A percentile compares a stretch with the other conserved stretches of the same genome.
phyloP scores from a whole-genome alignment of 164 flowering plant genomes.

The Houttuynia cordata region DNA sequence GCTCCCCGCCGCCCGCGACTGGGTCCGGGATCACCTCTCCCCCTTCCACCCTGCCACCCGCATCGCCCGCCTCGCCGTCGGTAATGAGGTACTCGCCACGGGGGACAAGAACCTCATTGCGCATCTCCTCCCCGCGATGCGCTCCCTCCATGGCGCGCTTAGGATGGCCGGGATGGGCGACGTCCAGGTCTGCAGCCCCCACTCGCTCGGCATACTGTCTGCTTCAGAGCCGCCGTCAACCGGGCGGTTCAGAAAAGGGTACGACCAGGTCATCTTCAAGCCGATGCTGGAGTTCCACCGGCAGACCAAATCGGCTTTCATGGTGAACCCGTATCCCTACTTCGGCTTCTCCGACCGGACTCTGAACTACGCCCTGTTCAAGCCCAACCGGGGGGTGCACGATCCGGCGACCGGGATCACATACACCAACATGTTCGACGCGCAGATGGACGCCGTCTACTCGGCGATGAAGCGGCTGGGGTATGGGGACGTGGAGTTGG shows the following conservation, averaged over 20 bases:
- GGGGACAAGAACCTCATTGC: slow-evolving; percentile 23
- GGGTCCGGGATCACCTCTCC: slow-evolving; percentile 38
- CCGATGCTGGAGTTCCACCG: slow-evolving; percentile 56
- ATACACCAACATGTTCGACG: slow-evolving; percentile 67
- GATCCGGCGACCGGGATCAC: slow-evolving; percentile 28
- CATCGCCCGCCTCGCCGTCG: slow-evolving; percentile 43
- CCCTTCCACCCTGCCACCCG: slow-evolving; percentile 54
- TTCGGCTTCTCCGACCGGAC: slow-evolving; percentile 31
- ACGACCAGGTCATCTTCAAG: slow-evolving; percentile 14
- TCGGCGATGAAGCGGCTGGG: slow-evolving; percentile 55
- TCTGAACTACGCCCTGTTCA: slow-evolving; percentile 40
- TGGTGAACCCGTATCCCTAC: slow-evolving; percentile 80
- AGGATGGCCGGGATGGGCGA: slow-evolving; percentile 21
- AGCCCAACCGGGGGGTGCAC: slow-evolving; percentile 28
- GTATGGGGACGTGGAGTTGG: slow-evolving; percentile 60
- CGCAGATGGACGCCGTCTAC: slow-evolving; percentile 46
- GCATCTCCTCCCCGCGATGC: slow-evolving; percentile 64
- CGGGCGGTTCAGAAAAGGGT: slow-evolving; percentile 43
- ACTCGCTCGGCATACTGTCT: slow-evolving; percentile 47
- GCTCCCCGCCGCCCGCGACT: slow-evolving; percentile 26
- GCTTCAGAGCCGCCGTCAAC: slow-evolving; percentile 46
- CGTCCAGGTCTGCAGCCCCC: slow-evolving; percentile 64
- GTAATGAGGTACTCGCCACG: slow-evolving; percentile 47
- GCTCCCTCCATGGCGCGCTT: slow-evolving; percentile 44
- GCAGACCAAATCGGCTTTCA: slow-evolving; percentile 52